A percentile compares a stretch with the other conserved stretches of the same genome.
Conservation (phyloP, 2,329 filamentous ascomycete genomes). For the Arachnomyces sp. region DNA sequence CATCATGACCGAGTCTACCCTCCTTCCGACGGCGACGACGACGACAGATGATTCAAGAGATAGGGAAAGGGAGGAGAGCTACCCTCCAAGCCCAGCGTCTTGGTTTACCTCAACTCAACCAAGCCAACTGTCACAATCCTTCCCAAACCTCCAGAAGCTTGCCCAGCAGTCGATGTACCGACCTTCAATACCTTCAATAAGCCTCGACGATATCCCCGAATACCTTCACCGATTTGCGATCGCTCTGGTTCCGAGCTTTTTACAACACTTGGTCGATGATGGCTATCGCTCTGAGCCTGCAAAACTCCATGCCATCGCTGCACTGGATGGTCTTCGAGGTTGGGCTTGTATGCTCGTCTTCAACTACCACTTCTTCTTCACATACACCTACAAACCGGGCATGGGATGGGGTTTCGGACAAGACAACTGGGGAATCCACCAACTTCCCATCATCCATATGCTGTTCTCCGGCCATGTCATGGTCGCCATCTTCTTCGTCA, state of each 20-base stretch:
- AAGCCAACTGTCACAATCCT: too few relatives aligned
- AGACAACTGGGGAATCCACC: constrained; percentile 32
- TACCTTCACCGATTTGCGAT: constrained; percentile 15
- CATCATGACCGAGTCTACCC: too few relatives aligned
- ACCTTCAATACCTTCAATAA: too few relatives aligned
- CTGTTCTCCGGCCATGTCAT: constrained; percentile 39
- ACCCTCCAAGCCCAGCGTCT: too few relatives aligned
- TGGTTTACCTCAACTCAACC: too few relatives aligned
- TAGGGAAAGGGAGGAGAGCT: too few relatives aligned
- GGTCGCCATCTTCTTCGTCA: constrained; percentile 42
- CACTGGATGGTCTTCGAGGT: constrained; percentile 35
- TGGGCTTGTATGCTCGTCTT: constrained; percentile 39
- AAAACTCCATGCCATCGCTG: constrained; percentile 31
- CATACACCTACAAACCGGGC: constrained; percentile 34
- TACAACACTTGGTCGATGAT: constrained; percentile 24
- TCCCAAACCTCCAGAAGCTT: too few relatives aligned
- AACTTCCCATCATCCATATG: constrained; percentile 35
- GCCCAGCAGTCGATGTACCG: too few relatives aligned
- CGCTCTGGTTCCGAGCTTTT: constrained; percentile 28
- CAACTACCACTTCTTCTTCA: constrained; percentile 39
- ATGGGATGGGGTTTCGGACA: constrained; percentile 34
- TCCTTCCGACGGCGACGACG: too few relatives aligned
- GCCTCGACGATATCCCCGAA: too few relatives aligned
- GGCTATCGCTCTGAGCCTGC: constrained; percentile 19
- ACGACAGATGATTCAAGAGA: too few relatives aligned